phyloP scores from a whole-genome alignment of 306 rosid genomes.

The Ceratonia siliqua region DNA sequence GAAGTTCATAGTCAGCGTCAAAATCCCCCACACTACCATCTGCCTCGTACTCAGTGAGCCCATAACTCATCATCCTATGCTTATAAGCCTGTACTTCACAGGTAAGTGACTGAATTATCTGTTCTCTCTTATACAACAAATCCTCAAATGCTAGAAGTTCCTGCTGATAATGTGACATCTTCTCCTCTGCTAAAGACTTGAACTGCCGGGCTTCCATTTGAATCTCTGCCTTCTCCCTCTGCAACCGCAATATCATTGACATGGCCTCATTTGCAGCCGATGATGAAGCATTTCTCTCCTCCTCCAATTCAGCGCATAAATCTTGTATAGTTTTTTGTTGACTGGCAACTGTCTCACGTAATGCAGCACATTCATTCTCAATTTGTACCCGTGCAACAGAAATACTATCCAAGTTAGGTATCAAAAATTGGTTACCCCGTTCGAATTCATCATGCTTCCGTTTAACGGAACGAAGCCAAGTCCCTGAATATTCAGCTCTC shows the following conservation, averaged over 20 bases:
- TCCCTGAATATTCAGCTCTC: slow-evolving; percentile 46
- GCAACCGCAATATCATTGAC: slow-evolving; percentile 97
- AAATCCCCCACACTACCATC: slow-evolving; percentile 54
- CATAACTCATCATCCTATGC: slow-evolving; percentile 91
- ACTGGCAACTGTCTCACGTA: slow-evolving; percentile 76
- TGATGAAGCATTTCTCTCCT: slow-evolving; percentile 92
- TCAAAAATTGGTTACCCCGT: slow-evolving; percentile 41
- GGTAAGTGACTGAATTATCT: slow-evolving; percentile 78
- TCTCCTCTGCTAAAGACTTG: slow-evolving; percentile 89
- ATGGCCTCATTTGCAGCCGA: slow-evolving; percentile 98
- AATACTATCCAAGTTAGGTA: slow-evolving; percentile 45
- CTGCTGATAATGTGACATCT: slow-evolving; percentile 85
- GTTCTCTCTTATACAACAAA: slow-evolving; percentile 90
- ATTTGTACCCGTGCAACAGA: slow-evolving; percentile 62
- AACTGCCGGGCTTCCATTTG: slow-evolving; percentile 98
- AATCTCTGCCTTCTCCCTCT: slow-evolving; percentile 96
- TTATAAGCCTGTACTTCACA: slow-evolving; percentile 95
- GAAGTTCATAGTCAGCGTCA: slow-evolving; percentile 61
- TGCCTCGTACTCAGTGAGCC: slow-evolving; percentile 71
- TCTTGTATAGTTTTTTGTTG: slow-evolving; percentile 78
- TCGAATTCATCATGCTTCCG: slow-evolving; percentile 77
- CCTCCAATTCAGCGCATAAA: slow-evolving; percentile 80
- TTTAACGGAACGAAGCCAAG: slow-evolving; percentile 86
- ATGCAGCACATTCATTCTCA: slow-evolving; percentile 75
- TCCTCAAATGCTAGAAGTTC: slow-evolving; percentile 79